These are phyloP conservation scores for Globisporangium middletonii DNA, from an alignment of 352 stramenopile genomes.

Conservation along the genomic window DNA sequence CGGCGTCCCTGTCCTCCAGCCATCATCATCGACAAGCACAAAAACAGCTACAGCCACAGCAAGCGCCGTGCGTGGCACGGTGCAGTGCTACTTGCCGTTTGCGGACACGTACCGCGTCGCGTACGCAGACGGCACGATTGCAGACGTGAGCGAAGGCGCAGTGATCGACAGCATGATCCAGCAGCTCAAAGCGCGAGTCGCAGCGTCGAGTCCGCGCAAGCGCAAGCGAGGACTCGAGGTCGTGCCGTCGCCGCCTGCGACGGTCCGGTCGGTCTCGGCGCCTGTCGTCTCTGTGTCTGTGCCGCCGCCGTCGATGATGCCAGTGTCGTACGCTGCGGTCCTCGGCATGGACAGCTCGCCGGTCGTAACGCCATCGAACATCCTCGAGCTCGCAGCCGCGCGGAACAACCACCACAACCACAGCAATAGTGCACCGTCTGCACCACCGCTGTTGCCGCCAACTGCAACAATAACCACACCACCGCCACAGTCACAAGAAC, in stretches of 20 bases:
- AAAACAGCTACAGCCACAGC: background rate
- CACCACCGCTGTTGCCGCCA: background rate
- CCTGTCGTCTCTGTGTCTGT: slow-evolving; percentile 10
- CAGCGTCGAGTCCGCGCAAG: slow-evolving; percentile 2
- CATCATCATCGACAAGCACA: background rate
- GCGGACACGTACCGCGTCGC: slow-evolving; percentile 42
- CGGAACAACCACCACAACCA: background rate
- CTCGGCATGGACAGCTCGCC: slow-evolving; percentile 12
- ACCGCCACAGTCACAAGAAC: background rate
- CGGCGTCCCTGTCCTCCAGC: slow-evolving; percentile 25
- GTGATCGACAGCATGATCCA: slow-evolving; percentile 60
- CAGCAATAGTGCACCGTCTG: background rate
- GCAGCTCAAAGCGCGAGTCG: slow-evolving; percentile 16
- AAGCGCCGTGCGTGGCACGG: slow-evolving; percentile 17
- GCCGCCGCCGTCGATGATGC: slow-evolving; percentile 15
- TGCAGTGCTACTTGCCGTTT: slow-evolving; percentile 61
- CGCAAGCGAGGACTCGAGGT: slow-evolving; percentile 3
- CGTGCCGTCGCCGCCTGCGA: slow-evolving; percentile 4
- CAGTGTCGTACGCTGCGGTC: slow-evolving; percentile 12
- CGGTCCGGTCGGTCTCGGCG: slow-evolving; percentile 9
- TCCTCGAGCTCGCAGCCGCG: slow-evolving; percentile 10
- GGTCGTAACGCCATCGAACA: slow-evolving; percentile 12
- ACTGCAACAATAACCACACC: background rate
- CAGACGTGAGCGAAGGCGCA: slow-evolving; percentile 45
- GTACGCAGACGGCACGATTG: slow-evolving; percentile 40